These are phyloP conservation scores for Trichoderma simmonsii DNA, from an alignment of 2,329 filamentous ascomycete genomes.

Conservation along the genomic window DNA sequence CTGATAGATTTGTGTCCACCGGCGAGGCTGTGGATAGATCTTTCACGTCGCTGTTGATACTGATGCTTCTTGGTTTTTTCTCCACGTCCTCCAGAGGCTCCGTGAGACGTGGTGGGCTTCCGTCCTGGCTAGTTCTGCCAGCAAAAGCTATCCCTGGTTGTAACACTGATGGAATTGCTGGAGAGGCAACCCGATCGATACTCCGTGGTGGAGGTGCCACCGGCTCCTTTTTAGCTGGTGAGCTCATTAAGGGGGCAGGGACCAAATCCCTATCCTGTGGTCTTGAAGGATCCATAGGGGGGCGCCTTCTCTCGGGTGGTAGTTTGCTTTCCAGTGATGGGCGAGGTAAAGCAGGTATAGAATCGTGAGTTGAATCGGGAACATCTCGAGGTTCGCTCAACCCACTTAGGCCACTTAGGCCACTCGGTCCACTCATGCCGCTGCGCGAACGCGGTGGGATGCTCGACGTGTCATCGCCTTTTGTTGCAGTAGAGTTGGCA, in stretches of 20 bases:
- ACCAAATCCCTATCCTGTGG: slow-evolving; percentile 55
- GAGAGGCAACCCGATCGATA: slow-evolving; percentile 46
- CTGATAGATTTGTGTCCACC: not conserved
- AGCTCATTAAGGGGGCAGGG: slow-evolving; percentile 56
- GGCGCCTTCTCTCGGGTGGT: slow-evolving; percentile 62
- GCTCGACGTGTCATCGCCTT: slow-evolving; percentile 51
- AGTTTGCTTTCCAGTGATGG: slow-evolving; percentile 40
- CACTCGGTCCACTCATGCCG: slow-evolving; percentile 41
- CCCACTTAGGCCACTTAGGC: slow-evolving; percentile 37
- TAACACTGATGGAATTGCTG: slow-evolving; percentile 34
- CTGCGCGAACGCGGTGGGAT: slow-evolving; percentile 53
- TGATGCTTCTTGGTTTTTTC: not conserved
- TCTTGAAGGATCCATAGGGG: slow-evolving; percentile 61
- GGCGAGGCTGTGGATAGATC: not conserved
- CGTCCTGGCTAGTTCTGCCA: slow-evolving; percentile 34
- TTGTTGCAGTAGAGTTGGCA: slow-evolving; percentile 43
- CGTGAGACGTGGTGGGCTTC: slow-evolving; percentile 22
- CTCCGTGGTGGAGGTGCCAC: slow-evolving; percentile 50
- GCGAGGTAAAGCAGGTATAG: slow-evolving; percentile 13
- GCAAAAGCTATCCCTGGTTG: slow-evolving; percentile 26
- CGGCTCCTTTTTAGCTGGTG: slow-evolving; percentile 43
- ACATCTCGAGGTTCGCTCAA: slow-evolving; percentile 30
- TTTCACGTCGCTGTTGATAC: not conserved
- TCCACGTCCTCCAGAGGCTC: slow-evolving; percentile 15
- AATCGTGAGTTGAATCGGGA: slow-evolving; percentile 21